Conservation (phyloP, 768 basidiomycete genomes). For the Cystofilobasidium capitatum region DNA sequence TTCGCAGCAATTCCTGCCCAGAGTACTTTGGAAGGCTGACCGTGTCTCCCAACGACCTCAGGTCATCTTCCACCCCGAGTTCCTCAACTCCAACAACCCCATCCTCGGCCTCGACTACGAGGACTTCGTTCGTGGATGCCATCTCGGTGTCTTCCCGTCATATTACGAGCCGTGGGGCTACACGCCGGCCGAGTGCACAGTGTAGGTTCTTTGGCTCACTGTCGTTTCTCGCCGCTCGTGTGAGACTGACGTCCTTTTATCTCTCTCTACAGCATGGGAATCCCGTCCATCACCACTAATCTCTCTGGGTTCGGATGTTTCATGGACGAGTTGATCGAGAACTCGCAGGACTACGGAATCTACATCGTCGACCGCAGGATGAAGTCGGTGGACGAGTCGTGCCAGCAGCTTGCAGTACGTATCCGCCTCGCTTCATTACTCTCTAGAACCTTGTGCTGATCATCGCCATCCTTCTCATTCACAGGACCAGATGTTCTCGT, state of each 20-base stretch:
- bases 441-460: neutral
- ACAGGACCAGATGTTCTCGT: conserved; percentile 37
- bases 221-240: neutral
- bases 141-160: conserved; percentile 94
- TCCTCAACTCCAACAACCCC: conserved; percentile 94
- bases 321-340: conserved; percentile 96
- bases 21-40: neutral
- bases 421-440: neutral
- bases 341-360: conserved; percentile 78
- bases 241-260: neutral
- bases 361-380: conserved; percentile 90
- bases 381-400: conserved; percentile 83
- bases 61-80: conserved; percentile 39
- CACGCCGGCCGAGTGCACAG: conserved; percentile 14
- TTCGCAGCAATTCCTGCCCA: neutral
- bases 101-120: conserved; percentile 96
- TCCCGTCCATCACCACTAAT: conserved; percentile 94
- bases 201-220: neutral
- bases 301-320: conserved; percentile 90
- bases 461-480: neutral
- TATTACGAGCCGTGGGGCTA: conserved; percentile 90
- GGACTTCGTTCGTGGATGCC: conserved; percentile 96
- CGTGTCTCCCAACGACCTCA: neutral
- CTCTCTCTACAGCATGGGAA: conserved; percentile 58
- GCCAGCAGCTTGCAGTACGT: conserved; percentile 59